Base-by-base conservation (phyloP, 768 basidiomycete genomes). In the Macrolepiota fuliginosa region DNA sequence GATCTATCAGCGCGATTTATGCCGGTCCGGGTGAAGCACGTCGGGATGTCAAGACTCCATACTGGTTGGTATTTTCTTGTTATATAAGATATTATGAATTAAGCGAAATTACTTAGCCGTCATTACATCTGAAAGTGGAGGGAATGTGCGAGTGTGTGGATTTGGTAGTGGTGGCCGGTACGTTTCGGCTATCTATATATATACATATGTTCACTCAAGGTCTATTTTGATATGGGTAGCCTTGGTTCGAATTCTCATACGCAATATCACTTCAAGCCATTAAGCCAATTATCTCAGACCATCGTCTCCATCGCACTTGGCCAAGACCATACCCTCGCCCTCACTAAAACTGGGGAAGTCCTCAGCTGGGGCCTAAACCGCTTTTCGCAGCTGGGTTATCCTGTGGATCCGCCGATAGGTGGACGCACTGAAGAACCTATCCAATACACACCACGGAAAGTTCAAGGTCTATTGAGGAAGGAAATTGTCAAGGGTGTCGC, bases 311-410 rank as follows among this genome's bases (percentile, higher is more conserved):
- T 98, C 25, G 93, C 94, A 0, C 79, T 95, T 6, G 96, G 93
- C 11, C 96, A 96, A 71, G 97, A 99, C 68, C 97, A 98, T 70
- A 96, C 96, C 0, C 83, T 98, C 29, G 91, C 86, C 1, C 76
- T 98, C 29, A 96, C 94, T 0, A 83, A 78, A 25, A 71, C 81
- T 0, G 95, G 96, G 3, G 92, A 95, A 68, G 85, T 98, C 2
- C 83, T 89, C 40, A 94, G 88, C 24, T 98, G 95, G 92, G 97
- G 94, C 13, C 74, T 93, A 25, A 96, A 96, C 66, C 84, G 94
- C 13, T 96, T 95, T 71, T 78, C 85, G 3, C 96, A 98, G 69
- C 82, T 97, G 4, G 96, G 96, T 11, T 97, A 97, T 66, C 75
- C 84, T 2, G 79, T 96, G 3, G 94, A 98, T 63, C 65, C 76